A percentile compares a stretch with the other conserved stretches of the same genome.
These are phyloP conservation scores for Syzygium jambos DNA, from an alignment of 345 rosid genomes.

Conservation along the genomic window DNA sequence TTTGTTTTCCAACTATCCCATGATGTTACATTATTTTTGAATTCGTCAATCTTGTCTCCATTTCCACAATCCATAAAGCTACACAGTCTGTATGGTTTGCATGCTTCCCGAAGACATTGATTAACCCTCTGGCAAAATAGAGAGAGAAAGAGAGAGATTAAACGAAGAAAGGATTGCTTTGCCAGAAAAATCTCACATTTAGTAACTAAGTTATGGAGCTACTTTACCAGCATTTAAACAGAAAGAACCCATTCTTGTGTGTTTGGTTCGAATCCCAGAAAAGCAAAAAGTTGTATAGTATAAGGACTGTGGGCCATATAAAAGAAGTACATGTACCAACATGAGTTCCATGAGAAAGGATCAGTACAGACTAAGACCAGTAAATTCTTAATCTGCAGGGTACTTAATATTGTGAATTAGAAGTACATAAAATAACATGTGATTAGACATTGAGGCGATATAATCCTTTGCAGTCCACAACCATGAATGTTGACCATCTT, in stretches of 20 bases:
- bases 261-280: not conserved
- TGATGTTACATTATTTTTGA: fast-evolving
- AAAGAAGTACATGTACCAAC: not conserved
- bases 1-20: slow-evolving; percentile 24
- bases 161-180: not conserved
- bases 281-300: not conserved
- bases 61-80: slow-evolving; percentile 54
- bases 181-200: not conserved
- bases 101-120: slow-evolving; percentile 70
- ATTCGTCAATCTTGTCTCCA: not conserved
- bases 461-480: not conserved
- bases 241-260: not conserved
- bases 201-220: not conserved
- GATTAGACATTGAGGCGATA: not conserved
- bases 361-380: not conserved
- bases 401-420: too few relatives aligned
- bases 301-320: not conserved
- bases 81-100: slow-evolving; percentile 12
- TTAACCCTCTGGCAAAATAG: slow-evolving; percentile 67
- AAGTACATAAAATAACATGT: not conserved
- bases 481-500: not conserved
- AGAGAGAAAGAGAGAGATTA: not conserved
- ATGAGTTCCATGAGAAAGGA: not conserved
- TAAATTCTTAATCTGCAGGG: not conserved
- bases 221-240: not conserved